Evolutionary conservation across 768 basidiomycete genomes (phyloP), one percentile per base, ranked within the genome.

Genomic region (Mycena galopus): DNA sequence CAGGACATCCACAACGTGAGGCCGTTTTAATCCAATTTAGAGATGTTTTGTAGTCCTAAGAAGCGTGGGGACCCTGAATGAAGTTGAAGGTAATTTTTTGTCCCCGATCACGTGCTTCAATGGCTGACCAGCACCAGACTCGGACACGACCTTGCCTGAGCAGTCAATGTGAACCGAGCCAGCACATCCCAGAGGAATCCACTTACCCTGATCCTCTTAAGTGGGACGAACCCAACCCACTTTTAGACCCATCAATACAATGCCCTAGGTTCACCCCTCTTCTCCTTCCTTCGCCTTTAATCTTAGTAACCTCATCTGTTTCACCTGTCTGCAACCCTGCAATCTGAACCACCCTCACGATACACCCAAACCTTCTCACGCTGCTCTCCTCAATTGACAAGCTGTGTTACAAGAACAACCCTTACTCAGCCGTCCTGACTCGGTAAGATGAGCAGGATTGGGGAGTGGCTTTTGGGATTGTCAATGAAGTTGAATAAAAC

Each of bases 151-250:
- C n/a, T n/a, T n/a, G 25, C 42, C 61, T 25, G 68, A 56, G 7
- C 42, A 35, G 30, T 21, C 71, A 10, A 9, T 53, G 56, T 21
- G 58, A 12, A n/a, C n/a, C n/a, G 76, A 77, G 11, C 74, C 76
- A 8, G 56, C 62, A 95, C 77, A 88, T 95, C 55, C 93, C 94
- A 2, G 95, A 96, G 35, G 88, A 90, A 76, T 91, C 92, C 0
- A 89, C 93, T 3, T 95, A 91, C 78, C 92, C 91, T 0, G 95
- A 97, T 79, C 96, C 96, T 0, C 86, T 97, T 56, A 92, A 92
- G 75, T 86, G 93, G 7, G 92, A 97, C 77, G 95, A 96, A 78
- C 96, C 95, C 0, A 95, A 96, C 79, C 86, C 90, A 0, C 83
- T 37, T 97, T n/a, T 0, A 92, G 68, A 79, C 91, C 0, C 84